phyloP scores from a whole-genome alignment of 192 early-diverging fungal genomes.

The Borealophlyctis nickersoniae region DNA sequence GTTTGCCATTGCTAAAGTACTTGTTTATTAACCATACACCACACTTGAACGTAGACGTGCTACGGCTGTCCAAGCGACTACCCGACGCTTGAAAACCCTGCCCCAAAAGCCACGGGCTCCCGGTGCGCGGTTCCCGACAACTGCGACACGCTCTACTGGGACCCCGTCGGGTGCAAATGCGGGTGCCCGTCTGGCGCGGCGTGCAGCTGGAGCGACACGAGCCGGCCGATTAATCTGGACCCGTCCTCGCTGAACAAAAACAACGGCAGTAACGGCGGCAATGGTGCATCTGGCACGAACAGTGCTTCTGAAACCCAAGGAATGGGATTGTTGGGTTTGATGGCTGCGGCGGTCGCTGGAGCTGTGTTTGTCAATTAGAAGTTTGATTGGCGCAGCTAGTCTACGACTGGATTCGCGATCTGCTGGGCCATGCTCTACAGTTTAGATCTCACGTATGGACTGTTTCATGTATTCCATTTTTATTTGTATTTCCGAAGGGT shows the following conservation, averaged over 20 bases:
- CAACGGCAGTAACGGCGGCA: neutral
- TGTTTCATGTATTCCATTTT: no score
- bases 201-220: conserved; percentile 58
- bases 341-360: no score
- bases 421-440: no score
- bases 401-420: no score
- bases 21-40: neutral
- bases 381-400: no score
- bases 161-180: conserved; percentile 62
- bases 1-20: neutral
- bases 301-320: no score
- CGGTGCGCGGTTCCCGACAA: conserved; percentile 52
- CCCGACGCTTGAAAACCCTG: conserved; percentile 25
- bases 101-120: conserved; percentile 3
- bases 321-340: no score
- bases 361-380: no score
- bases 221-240: conserved; percentile 32
- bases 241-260: conserved; percentile 9
- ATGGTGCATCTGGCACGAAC: conserved; percentile 1
- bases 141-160: conserved; percentile 70
- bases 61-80: conserved; percentile 22
- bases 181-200: conserved; percentile 46
- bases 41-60: conserved; percentile 13
- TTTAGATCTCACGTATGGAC: no score
- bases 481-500: no score